Conservation (phyloP, 768 basidiomycete genomes). For the Amanita pseudoporphyria region DNA sequence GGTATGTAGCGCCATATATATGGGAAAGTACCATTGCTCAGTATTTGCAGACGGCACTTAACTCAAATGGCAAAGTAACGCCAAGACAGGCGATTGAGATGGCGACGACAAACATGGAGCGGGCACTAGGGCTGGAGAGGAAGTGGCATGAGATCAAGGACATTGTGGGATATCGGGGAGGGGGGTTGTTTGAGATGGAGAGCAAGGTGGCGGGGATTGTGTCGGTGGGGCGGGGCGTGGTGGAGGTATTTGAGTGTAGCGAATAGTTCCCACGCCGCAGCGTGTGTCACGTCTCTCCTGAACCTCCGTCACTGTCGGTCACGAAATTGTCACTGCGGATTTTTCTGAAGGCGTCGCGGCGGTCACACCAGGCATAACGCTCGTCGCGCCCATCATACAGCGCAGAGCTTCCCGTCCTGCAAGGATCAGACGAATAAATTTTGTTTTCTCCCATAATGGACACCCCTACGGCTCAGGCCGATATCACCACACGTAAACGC, state of each 20-base stretch:
- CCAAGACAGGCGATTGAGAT: conserved; percentile 29
- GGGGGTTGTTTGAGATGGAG: conserved; percentile 30
- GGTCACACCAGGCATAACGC: conserved; percentile 36
- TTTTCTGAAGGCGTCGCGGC: conserved; percentile 26
- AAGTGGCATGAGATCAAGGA: conserved; percentile 18
- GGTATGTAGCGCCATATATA: conserved; percentile 22
- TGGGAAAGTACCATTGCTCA: conserved; percentile 12
- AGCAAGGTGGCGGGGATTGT: conserved; percentile 35
- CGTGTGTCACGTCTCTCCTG: conserved; percentile 27
- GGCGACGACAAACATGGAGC: conserved; percentile 32
- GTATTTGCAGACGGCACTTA: conserved; percentile 15
- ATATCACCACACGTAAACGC: conserved; percentile 34
- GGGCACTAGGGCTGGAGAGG: conserved; percentile 25
- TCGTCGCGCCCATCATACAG: conserved; percentile 8
- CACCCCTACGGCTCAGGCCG: conserved; percentile 15
- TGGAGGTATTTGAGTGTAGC: conserved; percentile 24
- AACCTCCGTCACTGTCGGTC: conserved; percentile 37
- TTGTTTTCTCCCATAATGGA: conserved; percentile 13
- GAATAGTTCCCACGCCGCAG: conserved; percentile 5
- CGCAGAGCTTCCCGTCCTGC: background rate
- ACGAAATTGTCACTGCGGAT: conserved; percentile 38
- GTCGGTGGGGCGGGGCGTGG: conserved; percentile 22
- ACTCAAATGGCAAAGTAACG: conserved; percentile 30
- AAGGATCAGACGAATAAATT: conserved; percentile 6
- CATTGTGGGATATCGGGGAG: conserved; percentile 31